Conservation (phyloP, 495 filamentous ascomycete species). For the Penicillium goetzii region DNA sequence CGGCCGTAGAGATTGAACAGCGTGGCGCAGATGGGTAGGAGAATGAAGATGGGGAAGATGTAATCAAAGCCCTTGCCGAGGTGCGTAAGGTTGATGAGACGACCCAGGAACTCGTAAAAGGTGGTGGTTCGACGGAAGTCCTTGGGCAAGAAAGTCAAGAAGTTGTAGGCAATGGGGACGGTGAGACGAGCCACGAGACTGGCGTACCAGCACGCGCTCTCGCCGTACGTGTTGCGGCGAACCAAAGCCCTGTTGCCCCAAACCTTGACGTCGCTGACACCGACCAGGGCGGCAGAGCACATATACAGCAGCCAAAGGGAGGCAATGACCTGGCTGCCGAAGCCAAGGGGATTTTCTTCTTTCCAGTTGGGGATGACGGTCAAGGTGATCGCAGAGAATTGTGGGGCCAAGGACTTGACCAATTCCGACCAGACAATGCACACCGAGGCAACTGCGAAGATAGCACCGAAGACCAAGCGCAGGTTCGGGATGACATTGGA, state of each 20-base stretch:
- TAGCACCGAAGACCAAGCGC: constrained; percentile 59
- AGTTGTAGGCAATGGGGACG: constrained; percentile 93
- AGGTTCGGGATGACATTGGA: constrained; percentile 68
- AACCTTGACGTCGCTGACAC: constrained; percentile 85
- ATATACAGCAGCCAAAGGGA: constrained; percentile 93
- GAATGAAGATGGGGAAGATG: constrained; percentile 83
- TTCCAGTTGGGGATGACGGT: constrained; percentile 80
- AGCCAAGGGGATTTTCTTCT: constrained; percentile 70
- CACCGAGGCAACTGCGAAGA: constrained; percentile 74
- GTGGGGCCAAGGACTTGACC: constrained; percentile 73
- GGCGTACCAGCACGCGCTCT: constrained; percentile 94
- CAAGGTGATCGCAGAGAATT: constrained; percentile 79
- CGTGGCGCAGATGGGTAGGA: constrained; percentile 80
- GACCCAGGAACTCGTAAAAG: constrained; percentile 86
- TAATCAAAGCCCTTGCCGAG: constrained; percentile 84
- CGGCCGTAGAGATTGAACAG: constrained; percentile 85
- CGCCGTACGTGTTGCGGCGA: constrained; percentile 83
- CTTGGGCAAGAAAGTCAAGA: constrained; percentile 80
- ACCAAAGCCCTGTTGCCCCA: constrained; percentile 95
- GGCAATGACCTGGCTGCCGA: constrained; percentile 81
- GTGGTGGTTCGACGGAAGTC: constrained; percentile 68
- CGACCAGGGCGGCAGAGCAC: constrained; percentile 80
- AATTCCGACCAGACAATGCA: constrained; percentile 92
- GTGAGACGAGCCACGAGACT: constrained; percentile 86
- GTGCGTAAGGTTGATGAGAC: constrained; percentile 80